Evolutionary conservation across 2,329 filamentous ascomycete species (phyloP).

Genomic region (Alternaria postmessia): DNA sequence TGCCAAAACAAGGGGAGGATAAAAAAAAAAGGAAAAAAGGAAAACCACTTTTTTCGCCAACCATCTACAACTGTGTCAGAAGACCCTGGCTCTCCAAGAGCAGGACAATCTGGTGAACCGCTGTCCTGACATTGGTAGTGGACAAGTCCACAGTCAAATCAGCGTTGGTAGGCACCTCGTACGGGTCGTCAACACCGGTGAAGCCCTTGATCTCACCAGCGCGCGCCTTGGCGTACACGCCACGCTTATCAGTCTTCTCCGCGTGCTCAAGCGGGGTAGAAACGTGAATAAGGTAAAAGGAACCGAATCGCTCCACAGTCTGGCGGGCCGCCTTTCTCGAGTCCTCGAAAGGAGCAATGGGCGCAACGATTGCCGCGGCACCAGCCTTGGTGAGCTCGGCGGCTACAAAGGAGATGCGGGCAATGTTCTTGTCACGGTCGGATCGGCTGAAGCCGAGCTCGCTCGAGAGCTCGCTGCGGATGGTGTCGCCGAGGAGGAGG

Average conservation of each 20-base stretch:
- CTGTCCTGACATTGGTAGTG: slow-evolving; percentile 88
- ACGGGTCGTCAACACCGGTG: slow-evolving; percentile 97
- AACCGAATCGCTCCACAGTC: slow-evolving; percentile 84
- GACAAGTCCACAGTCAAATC: slow-evolving; percentile 85
- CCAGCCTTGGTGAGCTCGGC: slow-evolving; percentile 92
- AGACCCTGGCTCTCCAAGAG: slow-evolving; percentile 89
- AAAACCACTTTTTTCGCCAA: not conserved
- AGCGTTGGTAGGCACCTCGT: slow-evolving; percentile 82
- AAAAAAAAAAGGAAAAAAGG: too few relatives aligned
- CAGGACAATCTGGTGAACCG: slow-evolving; percentile 96
- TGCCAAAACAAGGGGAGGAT: not conserved
- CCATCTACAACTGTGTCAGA: slow-evolving; percentile 66
- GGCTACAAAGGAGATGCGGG: slow-evolving; percentile 94
- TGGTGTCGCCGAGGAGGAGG: slow-evolving; percentile 92
- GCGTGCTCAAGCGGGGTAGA: slow-evolving; percentile 90
- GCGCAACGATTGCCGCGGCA: slow-evolving; percentile 93
- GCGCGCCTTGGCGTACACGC: slow-evolving; percentile 85
- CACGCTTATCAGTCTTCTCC: slow-evolving; percentile 93
- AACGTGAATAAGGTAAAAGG: slow-evolving; percentile 95
- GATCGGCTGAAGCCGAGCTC: slow-evolving; percentile 94
- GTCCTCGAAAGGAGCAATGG: slow-evolving; percentile 90
- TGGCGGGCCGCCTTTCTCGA: slow-evolving; percentile 81
- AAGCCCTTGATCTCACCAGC: slow-evolving; percentile 95
- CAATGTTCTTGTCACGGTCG: slow-evolving; percentile 94
- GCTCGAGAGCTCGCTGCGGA: slow-evolving; percentile 89